Conservation (phyloP, 2,329 filamentous ascomycete genomes). For the Colletotrichum spaethianum region DNA sequence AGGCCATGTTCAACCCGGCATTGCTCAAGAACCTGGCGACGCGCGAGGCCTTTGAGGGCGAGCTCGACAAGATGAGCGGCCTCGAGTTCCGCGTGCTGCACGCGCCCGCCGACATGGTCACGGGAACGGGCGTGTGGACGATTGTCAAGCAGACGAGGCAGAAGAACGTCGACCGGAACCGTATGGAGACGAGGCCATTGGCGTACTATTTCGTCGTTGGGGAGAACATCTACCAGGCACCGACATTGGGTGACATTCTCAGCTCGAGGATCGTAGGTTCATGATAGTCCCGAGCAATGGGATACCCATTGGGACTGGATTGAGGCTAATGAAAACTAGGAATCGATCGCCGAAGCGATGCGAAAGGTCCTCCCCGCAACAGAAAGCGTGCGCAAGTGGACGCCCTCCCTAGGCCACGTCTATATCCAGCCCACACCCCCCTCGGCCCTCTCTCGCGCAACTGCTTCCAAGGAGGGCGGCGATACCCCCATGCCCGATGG, state of each 20-base stretch:
- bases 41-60: slow-evolving; percentile 74
- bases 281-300: neutral
- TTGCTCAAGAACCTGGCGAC: slow-evolving; percentile 72
- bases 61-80: slow-evolving; percentile 75
- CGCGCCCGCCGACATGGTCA: slow-evolving; percentile 74
- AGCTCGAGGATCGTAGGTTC: slow-evolving; percentile 69
- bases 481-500: slow-evolving; percentile 63
- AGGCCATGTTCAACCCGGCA: slow-evolving; percentile 72
- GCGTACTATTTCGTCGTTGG: slow-evolving; percentile 76
- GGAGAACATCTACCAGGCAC: slow-evolving; percentile 78
- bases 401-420: slow-evolving; percentile 66
- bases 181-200: slow-evolving; percentile 71
- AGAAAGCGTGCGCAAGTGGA: slow-evolving; percentile 67
- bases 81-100: slow-evolving; percentile 78
- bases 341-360: slow-evolving; percentile 55
- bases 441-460: slow-evolving; percentile 44
- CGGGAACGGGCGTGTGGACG: slow-evolving; percentile 78
- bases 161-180: slow-evolving; percentile 66
- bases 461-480: slow-evolving; percentile 55
- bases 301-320: neutral
- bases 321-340: slow-evolving; percentile 25
- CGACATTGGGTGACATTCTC: slow-evolving; percentile 72
- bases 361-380: slow-evolving; percentile 66
- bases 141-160: slow-evolving; percentile 77
- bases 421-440: slow-evolving; percentile 58